Conservation (phyloP, 306 rosid species). For the Argentina anserina region DNA sequence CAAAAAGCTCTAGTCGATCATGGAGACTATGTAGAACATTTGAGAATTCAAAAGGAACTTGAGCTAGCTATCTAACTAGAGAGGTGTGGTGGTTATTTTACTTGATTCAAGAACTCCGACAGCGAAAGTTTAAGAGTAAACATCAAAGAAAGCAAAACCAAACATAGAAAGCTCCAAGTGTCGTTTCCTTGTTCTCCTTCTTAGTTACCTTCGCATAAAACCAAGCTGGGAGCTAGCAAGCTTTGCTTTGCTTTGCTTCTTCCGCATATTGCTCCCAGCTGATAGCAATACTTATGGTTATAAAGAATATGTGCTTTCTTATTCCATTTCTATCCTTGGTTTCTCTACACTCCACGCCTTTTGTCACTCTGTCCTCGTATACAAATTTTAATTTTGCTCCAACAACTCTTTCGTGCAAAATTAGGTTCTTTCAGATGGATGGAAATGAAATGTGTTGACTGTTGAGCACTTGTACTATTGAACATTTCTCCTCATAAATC, state of each 20-base stretch:
- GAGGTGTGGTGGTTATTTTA: neutral
- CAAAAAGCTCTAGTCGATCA: conserved; percentile 21
- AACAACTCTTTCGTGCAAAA: conserved; percentile 1
- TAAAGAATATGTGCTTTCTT: neutral
- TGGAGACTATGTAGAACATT: conserved; percentile 30
- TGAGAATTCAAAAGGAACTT: conserved; percentile 26
- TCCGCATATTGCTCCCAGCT: neutral
- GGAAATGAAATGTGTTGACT: neutral
- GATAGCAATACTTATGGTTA: neutral
- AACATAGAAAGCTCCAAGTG: conserved; percentile 43
- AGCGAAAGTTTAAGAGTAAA: conserved; percentile 36
- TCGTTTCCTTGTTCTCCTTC: conserved; percentile 29
- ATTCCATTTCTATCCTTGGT: conserved; percentile 25
- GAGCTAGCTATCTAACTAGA: conserved; percentile 6
- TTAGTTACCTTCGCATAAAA: conserved; percentile 22
- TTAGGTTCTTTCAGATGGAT: neutral
- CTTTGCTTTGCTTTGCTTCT: conserved; percentile 16
- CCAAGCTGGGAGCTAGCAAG: conserved; percentile 3
- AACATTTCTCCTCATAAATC: neutral
- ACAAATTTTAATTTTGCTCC: neutral
- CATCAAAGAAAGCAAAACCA: conserved; percentile 39
- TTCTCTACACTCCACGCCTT: conserved; percentile 1
- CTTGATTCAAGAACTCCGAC: conserved; percentile 49
- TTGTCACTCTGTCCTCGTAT: neutral
- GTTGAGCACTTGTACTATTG: neutral